Base-by-base conservation (phyloP, 768 basidiomycete genomes). In the Pisolithus orientalis region DNA sequence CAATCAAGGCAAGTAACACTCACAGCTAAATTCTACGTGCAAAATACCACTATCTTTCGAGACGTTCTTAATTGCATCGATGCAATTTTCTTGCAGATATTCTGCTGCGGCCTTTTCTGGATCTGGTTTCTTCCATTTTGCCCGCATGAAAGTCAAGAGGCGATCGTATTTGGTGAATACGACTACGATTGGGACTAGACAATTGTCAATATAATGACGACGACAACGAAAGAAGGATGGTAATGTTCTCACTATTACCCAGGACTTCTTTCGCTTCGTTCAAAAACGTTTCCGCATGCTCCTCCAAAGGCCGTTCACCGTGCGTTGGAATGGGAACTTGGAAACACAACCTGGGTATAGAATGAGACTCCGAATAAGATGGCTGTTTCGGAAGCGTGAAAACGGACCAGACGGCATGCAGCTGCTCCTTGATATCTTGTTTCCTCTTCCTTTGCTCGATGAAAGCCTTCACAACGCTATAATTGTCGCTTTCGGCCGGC, bases 381-480 rank as follows among this genome's bases (percentile, higher is more conserved):
- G 16, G 6, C 14, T 3, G 13, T 3, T 4, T n/a, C 6, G 8
- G 6, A 13, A 24, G 5, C 4, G 32, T 17, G 44, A 28, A 24
- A 31, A 2, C 54, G 1, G 38, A 59, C 57, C 57, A 59, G 10
- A 59, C 32, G 13, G 58, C 57, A 34, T 59, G 57, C 4, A 59
- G 40, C 13, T 39, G 34, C 5, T 59, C 58, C 14, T 29, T 51
- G 4, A 59, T 17, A n/a, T 49, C 38, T 0, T 21, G 43, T 11
- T 37, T n/a, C 16, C 2, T 8, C 32, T 34, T 21, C 27, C 58
- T 43, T 9, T 11, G 4, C 4, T 46, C 6, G 17, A 59, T 59
- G 49, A 59, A 59, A 21, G 42, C 31, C 32, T 45, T 40, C 24
- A 60, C 58, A 4, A 7, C 32, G 14, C 43, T 25, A 39, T 51